Conservation (phyloP, 1,139 yeast species). For the Lodderomyces beijingensis region DNA sequence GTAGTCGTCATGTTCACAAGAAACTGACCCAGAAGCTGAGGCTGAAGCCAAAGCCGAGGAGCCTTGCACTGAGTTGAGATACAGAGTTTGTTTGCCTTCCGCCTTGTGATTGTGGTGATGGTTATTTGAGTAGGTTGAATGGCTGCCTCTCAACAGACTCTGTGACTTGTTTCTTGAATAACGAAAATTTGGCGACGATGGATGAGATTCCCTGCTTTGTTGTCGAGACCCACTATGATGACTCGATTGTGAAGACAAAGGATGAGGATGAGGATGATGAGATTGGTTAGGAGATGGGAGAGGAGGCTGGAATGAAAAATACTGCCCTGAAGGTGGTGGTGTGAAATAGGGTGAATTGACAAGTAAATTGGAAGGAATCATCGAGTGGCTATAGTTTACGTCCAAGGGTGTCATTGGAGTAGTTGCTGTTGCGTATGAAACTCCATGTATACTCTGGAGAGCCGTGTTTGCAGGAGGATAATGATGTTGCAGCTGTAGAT, state of each 20-base stretch:
- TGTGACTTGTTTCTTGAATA: conserved; percentile 1
- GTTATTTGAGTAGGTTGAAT: not conserved
- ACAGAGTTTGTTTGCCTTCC: not conserved
- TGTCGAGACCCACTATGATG: conserved; percentile 2
- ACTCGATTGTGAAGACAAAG: conserved; percentile 10
- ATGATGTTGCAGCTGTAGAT: conserved; percentile 2
- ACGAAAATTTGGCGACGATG: not conserved
- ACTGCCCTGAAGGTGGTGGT: conserved; percentile 18
- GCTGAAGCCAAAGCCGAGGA: not conserved
- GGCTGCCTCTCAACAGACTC: too few relatives aligned
- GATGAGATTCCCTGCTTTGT: conserved; percentile 1
- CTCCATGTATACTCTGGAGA: too few relatives aligned
- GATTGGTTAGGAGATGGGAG: conserved; percentile 2
- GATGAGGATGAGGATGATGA: conserved; percentile 6
- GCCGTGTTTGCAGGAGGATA: too few relatives aligned
- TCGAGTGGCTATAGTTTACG: conserved; percentile 52
- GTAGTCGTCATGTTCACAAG: not conserved
- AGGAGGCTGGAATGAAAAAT: conserved; percentile 3
- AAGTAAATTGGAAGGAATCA: conserved; percentile 66
- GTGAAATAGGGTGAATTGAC: conserved; percentile 65
- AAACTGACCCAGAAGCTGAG: not conserved
- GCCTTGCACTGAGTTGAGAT: not conserved
- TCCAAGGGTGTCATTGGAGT: conserved; percentile 45
- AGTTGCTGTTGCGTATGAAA: conserved; percentile 1
- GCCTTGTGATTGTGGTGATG: not conserved